Evolutionary conservation across 2,329 filamentous ascomycete genomes (phyloP).

Genomic region (Huntiella omanensis): DNA sequence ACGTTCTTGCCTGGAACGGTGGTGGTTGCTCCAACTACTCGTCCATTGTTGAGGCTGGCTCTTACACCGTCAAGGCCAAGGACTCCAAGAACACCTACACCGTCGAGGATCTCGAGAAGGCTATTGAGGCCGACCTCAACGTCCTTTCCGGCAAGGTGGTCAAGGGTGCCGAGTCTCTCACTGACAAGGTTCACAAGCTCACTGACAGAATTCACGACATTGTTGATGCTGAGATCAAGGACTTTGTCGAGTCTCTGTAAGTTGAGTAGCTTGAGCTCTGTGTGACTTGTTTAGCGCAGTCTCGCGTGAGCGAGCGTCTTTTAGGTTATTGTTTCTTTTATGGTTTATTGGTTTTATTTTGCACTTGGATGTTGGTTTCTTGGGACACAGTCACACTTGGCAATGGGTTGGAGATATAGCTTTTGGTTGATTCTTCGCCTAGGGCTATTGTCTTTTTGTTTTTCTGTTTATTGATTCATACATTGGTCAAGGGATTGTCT

Average conservation of each 20-base stretch:
- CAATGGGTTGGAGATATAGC: neutral
- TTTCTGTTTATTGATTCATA: neutral
- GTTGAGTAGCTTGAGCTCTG: neutral
- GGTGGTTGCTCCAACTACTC: constrained; percentile 85
- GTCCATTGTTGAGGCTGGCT: constrained; percentile 55
- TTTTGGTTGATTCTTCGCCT: neutral
- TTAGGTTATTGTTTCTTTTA: constrained; percentile 1
- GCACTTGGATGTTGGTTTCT: neutral
- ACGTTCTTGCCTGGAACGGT: constrained; percentile 97
- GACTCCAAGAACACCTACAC: constrained; percentile 17
- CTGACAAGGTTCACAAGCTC: constrained; percentile 40
- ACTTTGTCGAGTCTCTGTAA: constrained; percentile 21
- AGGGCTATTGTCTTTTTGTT: constrained; percentile 1
- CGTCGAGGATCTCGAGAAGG: constrained; percentile 41
- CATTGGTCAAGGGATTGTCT: no score
- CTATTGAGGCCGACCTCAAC: constrained; percentile 42
- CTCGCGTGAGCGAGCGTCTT: no score
- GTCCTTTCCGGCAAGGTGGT: constrained; percentile 37
- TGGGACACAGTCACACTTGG: neutral
- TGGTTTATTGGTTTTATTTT: neutral
- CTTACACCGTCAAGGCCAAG: constrained; percentile 41
- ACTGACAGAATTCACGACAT: constrained; percentile 44
- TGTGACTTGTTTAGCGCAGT: no score
- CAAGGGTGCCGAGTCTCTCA: constrained; percentile 32
- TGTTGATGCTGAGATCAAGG: constrained; percentile 41